phyloP scores from a whole-genome alignment of 208 protist genomes.

The Leishmania aethiopica region DNA sequence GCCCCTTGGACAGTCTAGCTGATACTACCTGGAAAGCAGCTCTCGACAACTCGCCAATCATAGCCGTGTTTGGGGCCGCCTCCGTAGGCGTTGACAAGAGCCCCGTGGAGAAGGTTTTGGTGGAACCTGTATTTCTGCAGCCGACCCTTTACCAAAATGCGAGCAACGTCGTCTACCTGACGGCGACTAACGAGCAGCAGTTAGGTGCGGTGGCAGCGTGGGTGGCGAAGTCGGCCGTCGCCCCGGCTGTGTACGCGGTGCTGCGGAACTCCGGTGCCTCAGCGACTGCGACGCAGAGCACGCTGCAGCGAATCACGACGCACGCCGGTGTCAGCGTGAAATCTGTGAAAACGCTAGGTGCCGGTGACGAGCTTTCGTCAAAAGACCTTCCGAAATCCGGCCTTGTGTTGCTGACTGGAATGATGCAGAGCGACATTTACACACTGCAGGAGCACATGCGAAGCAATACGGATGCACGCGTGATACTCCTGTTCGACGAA shows the following conservation, averaged over 20 bases:
- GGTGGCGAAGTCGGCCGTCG: background rate
- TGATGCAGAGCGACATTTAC: background rate
- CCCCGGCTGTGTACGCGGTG: background rate
- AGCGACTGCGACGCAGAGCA: background rate
- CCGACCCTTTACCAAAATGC: slow-evolving; percentile 19
- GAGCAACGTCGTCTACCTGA: slow-evolving; percentile 33
- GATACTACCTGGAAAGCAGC: background rate
- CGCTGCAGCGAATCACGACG: background rate
- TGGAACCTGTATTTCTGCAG: slow-evolving; percentile 20
- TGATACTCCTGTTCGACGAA: slow-evolving; percentile 19
- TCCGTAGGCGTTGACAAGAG: background rate
- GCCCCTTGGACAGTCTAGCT: background rate
- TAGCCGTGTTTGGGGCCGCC: slow-evolving; percentile 4
- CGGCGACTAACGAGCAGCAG: slow-evolving; percentile 30
- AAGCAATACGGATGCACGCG: background rate
- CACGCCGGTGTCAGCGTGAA: background rate
- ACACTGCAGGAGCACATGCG: background rate
- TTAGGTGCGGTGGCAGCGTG: slow-evolving; percentile 24
- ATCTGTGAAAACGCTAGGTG: background rate
- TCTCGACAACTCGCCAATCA: background rate
- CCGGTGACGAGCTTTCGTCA: background rate
- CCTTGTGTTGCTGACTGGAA: background rate
- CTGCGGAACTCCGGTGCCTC: background rate
- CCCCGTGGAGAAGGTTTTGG: background rate
- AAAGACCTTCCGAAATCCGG: background rate